These are phyloP conservation scores for Trichomonas tenax DNA, from an alignment of 208 protist species.

Conservation along the genomic window DNA sequence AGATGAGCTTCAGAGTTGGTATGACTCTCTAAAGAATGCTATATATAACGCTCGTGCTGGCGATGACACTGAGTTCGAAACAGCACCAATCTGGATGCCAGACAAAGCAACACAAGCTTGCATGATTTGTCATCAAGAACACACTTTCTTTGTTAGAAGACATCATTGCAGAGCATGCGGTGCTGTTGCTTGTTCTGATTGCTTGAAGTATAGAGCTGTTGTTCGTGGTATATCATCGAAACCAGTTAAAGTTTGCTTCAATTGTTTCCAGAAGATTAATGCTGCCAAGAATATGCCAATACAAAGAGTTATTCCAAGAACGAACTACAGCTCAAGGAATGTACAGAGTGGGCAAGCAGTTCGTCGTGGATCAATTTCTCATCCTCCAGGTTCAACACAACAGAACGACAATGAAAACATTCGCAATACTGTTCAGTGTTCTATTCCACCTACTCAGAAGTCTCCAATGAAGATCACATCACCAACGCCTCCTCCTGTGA, in stretches of 20 bases:
- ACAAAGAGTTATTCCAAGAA: no score
- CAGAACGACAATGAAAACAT: no score
- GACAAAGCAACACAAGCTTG: constrained; percentile 5
- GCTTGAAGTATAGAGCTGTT: background rate
- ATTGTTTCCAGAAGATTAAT: background rate
- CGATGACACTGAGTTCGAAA: background rate
- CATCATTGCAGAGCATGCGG: constrained; percentile 32
- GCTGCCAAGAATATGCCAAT: background rate
- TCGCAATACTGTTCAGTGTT: no score
- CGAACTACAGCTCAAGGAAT: no score
- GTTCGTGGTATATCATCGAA: background rate
- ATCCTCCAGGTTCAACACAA: no score
- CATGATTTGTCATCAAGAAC: constrained; percentile 24
- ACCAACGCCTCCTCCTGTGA: background rate
- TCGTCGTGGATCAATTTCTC: no score
- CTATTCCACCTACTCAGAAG: background rate
- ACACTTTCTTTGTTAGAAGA: constrained; percentile 16
- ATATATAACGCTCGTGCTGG: background rate
- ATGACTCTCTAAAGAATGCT: background rate
- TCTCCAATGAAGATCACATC: background rate
- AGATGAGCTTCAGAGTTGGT: background rate
- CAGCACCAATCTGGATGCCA: constrained; percentile 24
- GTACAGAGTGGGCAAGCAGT: no score
- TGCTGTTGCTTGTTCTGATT: constrained; percentile 21
- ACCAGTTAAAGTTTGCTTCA: background rate